Percentiles rank a stretch among this genome's conserved stretches.
These are phyloP conservation scores for Cladorrhinum sp. DNA, from an alignment of 2,329 filamentous ascomycete species.

Conservation along the genomic window DNA sequence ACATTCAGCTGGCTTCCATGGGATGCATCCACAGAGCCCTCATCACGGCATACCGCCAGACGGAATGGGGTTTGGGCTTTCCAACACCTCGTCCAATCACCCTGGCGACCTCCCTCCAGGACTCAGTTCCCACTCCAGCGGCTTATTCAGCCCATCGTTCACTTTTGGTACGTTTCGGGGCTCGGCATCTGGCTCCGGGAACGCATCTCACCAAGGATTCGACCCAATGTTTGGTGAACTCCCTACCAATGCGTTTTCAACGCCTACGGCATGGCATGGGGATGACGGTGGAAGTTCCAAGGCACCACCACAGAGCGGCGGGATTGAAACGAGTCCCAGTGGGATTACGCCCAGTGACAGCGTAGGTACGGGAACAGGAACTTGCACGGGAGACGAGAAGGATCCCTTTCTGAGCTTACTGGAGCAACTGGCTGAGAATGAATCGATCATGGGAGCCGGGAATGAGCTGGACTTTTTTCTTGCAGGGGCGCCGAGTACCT, in stretches of 20 bases:
- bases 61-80: conserved; percentile 37
- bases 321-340: conserved; percentile 40
- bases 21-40: conserved; percentile 31
- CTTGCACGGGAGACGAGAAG: conserved; percentile 59
- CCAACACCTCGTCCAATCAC: conserved; percentile 28
- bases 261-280: conserved; percentile 50
- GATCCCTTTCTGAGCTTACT: conserved; percentile 77
- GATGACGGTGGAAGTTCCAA: conserved; percentile 33
- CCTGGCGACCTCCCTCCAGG: conserved; percentile 18
- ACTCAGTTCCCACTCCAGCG: conserved; percentile 32
- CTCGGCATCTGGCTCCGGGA: conserved; percentile 19
- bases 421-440: conserved; percentile 80
- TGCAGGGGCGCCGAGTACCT: conserved; percentile 17
- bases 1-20: conserved; percentile 37
- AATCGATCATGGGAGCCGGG: conserved; percentile 64
- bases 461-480: conserved; percentile 79
- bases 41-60: conserved; percentile 35
- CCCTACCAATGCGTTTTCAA: conserved; percentile 52
- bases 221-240: conserved; percentile 60
- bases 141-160: conserved; percentile 44
- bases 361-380: conserved; percentile 41
- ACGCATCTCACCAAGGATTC: conserved; percentile 35
- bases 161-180: conserved; percentile 33
- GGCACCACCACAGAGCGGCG: conserved; percentile 7
- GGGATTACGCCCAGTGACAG: conserved; percentile 50